A percentile compares a stretch with the other conserved stretches of the same genome.
phyloP scores from a whole-genome alignment of 176 grass and related monocot genomes.

The Musa troglodytarum region DNA sequence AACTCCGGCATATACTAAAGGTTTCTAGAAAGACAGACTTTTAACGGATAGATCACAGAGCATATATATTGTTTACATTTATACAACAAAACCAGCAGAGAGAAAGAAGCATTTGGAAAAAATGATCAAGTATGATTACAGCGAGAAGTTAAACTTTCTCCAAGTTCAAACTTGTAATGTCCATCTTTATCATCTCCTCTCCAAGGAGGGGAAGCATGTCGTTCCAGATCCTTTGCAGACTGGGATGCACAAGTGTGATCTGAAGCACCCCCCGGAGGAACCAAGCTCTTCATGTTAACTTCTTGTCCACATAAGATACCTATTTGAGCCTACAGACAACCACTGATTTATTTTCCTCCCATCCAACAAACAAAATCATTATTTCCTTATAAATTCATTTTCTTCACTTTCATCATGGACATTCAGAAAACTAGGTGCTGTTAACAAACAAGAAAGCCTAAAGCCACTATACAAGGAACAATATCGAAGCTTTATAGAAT shows the following conservation, averaged over 20 bases:
- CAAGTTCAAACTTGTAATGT: constrained; percentile 81
- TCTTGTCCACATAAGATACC: constrained; percentile 71
- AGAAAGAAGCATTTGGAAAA: neutral
- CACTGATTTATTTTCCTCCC: constrained; percentile 23
- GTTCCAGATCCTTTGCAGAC: constrained; percentile 29
- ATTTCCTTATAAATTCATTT: neutral
- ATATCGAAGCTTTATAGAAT: neutral
- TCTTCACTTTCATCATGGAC: neutral
- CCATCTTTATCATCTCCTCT: constrained; percentile 97
- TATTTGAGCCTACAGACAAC: constrained; percentile 48
- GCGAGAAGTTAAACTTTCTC: constrained; percentile 83
- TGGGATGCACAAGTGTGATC: constrained; percentile 33
- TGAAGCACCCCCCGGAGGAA: constrained; percentile 30
- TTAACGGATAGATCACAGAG: too few species aligned
- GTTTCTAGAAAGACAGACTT: too few species aligned
- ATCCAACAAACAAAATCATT: constrained; percentile 1
- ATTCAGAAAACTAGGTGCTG: neutral
- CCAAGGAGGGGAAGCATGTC: constrained; percentile 48
- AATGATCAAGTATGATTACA: constrained; percentile 50
- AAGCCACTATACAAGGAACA: neutral
- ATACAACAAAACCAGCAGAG: neutral
- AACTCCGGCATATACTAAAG: too few species aligned
- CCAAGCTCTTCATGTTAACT: constrained; percentile 43
- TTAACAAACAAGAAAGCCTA: neutral
- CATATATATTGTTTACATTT: too few species aligned